Base-by-base conservation (phyloP, 2,329 filamentous ascomycete genomes). In the Emericellopsis atlantica region DNA sequence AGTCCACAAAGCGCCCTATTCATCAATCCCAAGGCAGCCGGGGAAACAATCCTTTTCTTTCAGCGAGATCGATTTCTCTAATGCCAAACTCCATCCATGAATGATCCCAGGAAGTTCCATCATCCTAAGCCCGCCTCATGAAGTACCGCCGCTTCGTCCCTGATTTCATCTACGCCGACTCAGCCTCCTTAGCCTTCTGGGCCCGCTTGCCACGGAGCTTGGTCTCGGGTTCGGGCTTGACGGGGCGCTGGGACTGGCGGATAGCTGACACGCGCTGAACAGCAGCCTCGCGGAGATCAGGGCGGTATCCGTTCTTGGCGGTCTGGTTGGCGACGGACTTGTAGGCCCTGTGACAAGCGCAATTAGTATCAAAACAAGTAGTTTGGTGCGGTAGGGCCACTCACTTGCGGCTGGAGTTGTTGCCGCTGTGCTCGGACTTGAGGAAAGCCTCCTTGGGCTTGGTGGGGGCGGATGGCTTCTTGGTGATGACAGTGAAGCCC, bases 231-330 rank as follows among this genome's bases (percentile, higher is more conserved):
- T 70, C 66, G 46, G 81, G 74, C 81, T 93, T 93, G 68, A 81
- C 78, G 53, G 81, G 69, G 62, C 74, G 75, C 77, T 93, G 84
- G 55, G 83, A 79, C 58, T 74, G 72, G 65, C 81, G 84, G 72
- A 95, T 76, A 57, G 88, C 87, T 57, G 81, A 88, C 60, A 84
- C 87, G 59, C 92, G 86, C 66, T 87, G 72, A 58, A 96, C 81
- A 55, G 90, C 89, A 57, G 73, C 72, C 58, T 76, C 68, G 54
- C 82, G 82, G 66, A 89, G 74, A 62, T 90, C 84, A 56, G 74
- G 57, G 55, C 84, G 85, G 82, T 96, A 98, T 60, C 81, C 77
- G 62, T 76, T 75, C 79, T 87, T 88, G 65, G 87, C 83, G 55
- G 81, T 79, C 63, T 74, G 72, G 72, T 78, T 83, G 69, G 88